Conservation (phyloP, 345 rosid species). For the Trapa incisa region DNA sequence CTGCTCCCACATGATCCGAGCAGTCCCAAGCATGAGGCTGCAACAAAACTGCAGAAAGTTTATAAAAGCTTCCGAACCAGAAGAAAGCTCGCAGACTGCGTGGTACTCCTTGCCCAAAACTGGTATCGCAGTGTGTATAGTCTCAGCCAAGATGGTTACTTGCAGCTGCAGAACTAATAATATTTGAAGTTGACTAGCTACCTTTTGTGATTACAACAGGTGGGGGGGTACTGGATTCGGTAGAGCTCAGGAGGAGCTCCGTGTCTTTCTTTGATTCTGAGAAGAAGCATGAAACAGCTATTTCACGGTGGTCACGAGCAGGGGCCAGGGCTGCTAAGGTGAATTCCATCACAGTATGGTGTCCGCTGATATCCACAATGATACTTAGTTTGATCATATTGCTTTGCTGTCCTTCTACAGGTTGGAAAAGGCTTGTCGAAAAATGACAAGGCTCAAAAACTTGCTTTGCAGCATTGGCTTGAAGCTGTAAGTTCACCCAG, state of each 20-base stretch:
- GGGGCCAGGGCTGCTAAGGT: conserved; percentile 83
- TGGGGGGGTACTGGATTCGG: conserved; percentile 87
- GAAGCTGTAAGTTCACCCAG: conserved; percentile 63
- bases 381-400: background rate
- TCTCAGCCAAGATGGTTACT: background rate
- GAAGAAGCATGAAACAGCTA: conserved; percentile 94
- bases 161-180: background rate
- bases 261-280: conserved; percentile 77
- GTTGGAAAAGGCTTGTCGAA: conserved; percentile 92
- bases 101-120: conserved; percentile 80
- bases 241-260: conserved; percentile 76
- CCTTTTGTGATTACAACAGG: conserved; percentile 26
- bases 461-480: conserved; percentile 89
- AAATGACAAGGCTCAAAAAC: conserved; percentile 72
- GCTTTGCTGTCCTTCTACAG: conserved; percentile 9
- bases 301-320: conserved; percentile 94
- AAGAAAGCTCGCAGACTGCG: conserved; percentile 92
- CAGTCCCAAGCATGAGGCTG: conserved; percentile 71
- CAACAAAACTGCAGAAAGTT: conserved; percentile 76
- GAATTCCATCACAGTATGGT: background rate
- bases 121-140: conserved; percentile 28
- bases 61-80: conserved; percentile 92
- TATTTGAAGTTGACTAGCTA: background rate
- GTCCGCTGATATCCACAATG: background rate
- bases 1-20: conserved; percentile 28